Evolutionary conservation across 2,329 filamentous ascomycete species (phyloP).

Genomic region (Cladosporium sp.): DNA sequence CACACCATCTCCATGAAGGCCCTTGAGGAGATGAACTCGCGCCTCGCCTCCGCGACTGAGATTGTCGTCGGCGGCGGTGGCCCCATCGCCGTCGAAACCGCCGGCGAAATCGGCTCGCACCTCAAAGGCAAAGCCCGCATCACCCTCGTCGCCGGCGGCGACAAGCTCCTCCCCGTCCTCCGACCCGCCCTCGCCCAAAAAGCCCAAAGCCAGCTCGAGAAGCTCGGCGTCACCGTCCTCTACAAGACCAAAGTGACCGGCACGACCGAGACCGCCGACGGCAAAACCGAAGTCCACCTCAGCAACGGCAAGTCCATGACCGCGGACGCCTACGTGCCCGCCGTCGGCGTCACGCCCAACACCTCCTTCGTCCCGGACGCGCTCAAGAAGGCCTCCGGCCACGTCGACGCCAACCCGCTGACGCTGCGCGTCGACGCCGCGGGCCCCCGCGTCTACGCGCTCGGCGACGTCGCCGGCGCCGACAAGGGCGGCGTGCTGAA

Average conservation of each 20-base stretch:
- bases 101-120: constrained; percentile 31
- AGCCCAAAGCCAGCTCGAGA: constrained; percentile 42
- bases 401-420: constrained; percentile 42
- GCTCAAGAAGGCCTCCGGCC: constrained; percentile 39
- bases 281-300: constrained; percentile 38
- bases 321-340: constrained; percentile 49
- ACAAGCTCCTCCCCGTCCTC: constrained; percentile 38
- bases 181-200: constrained; percentile 33
- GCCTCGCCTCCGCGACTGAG: constrained; percentile 30
- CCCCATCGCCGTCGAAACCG: constrained; percentile 33
- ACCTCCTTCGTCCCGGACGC: constrained; percentile 45
- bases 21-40: constrained; percentile 27
- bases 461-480: constrained; percentile 43
- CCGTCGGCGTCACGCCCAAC: constrained; percentile 48
- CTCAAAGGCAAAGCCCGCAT: constrained; percentile 37
- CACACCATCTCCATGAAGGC: constrained; percentile 26
- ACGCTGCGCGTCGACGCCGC: constrained; percentile 43
- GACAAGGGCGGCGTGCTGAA: constrained; percentile 39
- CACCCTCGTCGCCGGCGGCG: constrained; percentile 39
- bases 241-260: constrained; percentile 24
- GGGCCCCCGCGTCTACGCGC: constrained; percentile 41
- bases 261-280: constrained; percentile 29
- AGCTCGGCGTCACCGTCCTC: constrained; percentile 38
- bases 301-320: constrained; percentile 42
- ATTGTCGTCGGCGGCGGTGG: constrained; percentile 34